Conservation (phyloP, 768 basidiomycete genomes). For the Trametes sanguinea region DNA sequence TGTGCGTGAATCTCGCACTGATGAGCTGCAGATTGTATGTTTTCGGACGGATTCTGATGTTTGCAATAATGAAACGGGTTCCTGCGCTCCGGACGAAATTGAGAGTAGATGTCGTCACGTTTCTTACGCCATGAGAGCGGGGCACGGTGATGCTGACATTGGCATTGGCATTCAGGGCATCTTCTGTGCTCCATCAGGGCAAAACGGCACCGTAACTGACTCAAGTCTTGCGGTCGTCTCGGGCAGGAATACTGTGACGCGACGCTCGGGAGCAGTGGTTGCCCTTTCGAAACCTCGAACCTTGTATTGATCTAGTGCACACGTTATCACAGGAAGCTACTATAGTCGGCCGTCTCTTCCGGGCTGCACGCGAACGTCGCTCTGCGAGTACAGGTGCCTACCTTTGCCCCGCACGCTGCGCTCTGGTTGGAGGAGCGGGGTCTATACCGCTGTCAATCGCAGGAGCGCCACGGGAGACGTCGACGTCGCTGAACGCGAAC, state of each 20-base stretch:
- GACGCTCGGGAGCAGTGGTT: neutral
- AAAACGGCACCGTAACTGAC: neutral
- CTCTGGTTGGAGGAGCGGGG: constrained; percentile 13
- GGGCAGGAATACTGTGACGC: constrained; percentile 1
- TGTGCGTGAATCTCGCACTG: constrained; percentile 6
- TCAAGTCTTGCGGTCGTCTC: neutral
- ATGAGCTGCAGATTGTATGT: constrained; percentile 11
- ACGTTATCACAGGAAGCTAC: constrained; percentile 2
- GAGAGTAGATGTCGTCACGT: neutral
- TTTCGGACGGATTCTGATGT: neutral
- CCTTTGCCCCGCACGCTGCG: neutral
- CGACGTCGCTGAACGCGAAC: neutral
- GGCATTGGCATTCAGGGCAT: neutral
- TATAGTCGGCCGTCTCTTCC: constrained; percentile 5
- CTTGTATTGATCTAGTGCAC: neutral
- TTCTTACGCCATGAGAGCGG: neutral
- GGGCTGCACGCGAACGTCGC: constrained; percentile 13
- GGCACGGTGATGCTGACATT: neutral
- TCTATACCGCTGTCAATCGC: constrained; percentile 12
- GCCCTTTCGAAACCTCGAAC: neutral
- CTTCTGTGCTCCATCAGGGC: constrained; percentile 11
- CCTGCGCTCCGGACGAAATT: neutral
- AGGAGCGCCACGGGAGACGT: neutral
- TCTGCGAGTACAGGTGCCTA: neutral
- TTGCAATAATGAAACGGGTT: neutral